Conservation (phyloP, 768 basidiomycete genomes). For the Auricularia sp. region DNA sequence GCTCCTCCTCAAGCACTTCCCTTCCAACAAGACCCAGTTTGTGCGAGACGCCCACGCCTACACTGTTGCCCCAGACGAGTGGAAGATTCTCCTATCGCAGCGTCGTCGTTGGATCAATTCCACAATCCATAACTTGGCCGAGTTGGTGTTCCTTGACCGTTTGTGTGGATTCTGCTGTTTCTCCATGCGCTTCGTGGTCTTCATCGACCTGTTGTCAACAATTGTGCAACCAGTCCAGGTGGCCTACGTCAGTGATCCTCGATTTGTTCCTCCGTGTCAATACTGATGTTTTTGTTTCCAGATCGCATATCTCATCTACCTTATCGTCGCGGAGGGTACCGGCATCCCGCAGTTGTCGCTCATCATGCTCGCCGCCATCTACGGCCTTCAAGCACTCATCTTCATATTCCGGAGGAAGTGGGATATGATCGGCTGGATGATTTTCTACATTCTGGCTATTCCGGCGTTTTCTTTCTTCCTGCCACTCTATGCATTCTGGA, state of each 20-base stretch:
- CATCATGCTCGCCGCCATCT: constrained; percentile 88
- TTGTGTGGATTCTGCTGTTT: constrained; percentile 98
- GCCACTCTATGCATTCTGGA: constrained; percentile 93
- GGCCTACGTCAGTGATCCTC: constrained; percentile 63
- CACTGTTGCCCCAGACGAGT: constrained; percentile 93
- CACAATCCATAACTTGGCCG: constrained; percentile 92
- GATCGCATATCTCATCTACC: constrained; percentile 83
- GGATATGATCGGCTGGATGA: constrained; percentile 98
- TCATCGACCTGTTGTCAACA: constrained; percentile 89
- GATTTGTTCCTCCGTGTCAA: neutral
- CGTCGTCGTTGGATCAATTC: constrained; percentile 99
- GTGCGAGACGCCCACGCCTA: constrained; percentile 88
- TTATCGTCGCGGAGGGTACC: constrained; percentile 56
- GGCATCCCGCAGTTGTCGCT: constrained; percentile 72
- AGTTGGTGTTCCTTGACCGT: constrained; percentile 82
- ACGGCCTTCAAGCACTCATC: constrained; percentile 86
- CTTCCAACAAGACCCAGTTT: constrained; percentile 89
- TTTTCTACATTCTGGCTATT: constrained; percentile 92
- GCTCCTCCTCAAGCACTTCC: constrained; percentile 90
- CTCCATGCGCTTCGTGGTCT: constrained; percentile 97
- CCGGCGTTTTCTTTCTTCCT: constrained; percentile 90
- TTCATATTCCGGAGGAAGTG: constrained; percentile 90
- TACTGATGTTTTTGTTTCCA: constrained; percentile 23
- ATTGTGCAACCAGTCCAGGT: constrained; percentile 78
- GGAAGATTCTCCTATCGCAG: constrained; percentile 88